Conservation (phyloP, 2,329 filamentous ascomycete genomes). For the Cryphonectria carpinicola region DNA sequence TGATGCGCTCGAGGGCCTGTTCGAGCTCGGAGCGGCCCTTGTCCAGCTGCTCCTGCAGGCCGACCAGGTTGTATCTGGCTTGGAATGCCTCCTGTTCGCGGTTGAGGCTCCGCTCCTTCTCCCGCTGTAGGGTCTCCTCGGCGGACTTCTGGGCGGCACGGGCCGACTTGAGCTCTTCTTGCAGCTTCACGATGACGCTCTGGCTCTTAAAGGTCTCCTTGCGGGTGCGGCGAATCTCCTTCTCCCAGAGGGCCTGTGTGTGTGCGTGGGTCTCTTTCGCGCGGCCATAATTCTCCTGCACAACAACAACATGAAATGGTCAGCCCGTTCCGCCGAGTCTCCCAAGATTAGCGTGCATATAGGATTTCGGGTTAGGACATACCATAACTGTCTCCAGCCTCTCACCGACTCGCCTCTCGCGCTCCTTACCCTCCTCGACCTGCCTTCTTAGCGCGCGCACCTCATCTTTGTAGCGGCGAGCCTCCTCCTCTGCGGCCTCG, state of each 20-base stretch:
- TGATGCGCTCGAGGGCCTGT: constrained; percentile 64
- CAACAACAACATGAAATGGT: background rate
- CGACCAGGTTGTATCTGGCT: constrained; percentile 67
- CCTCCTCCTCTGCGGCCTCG: constrained; percentile 73
- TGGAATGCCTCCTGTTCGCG: constrained; percentile 72
- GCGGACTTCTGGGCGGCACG: constrained; percentile 57
- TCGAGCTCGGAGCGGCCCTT: constrained; percentile 46
- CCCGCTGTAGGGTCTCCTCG: constrained; percentile 64
- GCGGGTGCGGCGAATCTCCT: constrained; percentile 69
- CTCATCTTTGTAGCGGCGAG: constrained; percentile 67
- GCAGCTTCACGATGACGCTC: constrained; percentile 69
- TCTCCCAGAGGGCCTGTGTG: constrained; percentile 71
- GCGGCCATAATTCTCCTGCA: constrained; percentile 70
- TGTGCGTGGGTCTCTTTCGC: constrained; percentile 71
- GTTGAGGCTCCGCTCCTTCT: constrained; percentile 63
- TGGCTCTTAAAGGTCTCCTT: constrained; percentile 80
- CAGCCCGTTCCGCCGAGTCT: background rate
- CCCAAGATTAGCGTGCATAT: background rate
- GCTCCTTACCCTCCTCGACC: constrained; percentile 66
- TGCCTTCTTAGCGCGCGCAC: constrained; percentile 57
- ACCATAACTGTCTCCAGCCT: constrained; percentile 72
- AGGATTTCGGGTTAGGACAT: constrained; percentile 36
- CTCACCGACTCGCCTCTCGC: constrained; percentile 69
- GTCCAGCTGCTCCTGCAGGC: constrained; percentile 62
- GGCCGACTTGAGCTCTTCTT: constrained; percentile 71